Conservation (phyloP, 352 stramenopile genomes). For the Thraustochytrium sp. region DNA sequence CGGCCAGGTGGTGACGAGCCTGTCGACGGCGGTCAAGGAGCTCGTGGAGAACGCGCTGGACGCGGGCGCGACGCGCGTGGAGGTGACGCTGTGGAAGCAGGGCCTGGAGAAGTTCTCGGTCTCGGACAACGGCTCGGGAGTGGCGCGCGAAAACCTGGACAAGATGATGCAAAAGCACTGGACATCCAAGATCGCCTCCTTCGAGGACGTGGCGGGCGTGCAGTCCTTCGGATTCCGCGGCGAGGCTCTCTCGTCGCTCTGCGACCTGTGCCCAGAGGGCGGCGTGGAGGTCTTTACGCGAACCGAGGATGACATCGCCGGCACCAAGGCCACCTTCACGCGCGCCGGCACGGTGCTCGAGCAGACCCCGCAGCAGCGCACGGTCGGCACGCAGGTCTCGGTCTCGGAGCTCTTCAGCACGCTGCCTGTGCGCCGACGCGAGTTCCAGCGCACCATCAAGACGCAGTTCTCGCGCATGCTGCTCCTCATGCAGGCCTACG, state of each 20-base stretch:
- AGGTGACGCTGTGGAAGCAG: conserved; percentile 79
- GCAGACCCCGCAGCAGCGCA: conserved; percentile 50
- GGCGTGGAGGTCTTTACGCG: conserved; percentile 77
- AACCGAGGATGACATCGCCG: conserved; percentile 64
- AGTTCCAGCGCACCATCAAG: conserved; percentile 87
- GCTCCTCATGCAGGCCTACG: conserved; percentile 79
- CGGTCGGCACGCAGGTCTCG: conserved; percentile 84
- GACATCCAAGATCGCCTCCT: conserved; percentile 90
- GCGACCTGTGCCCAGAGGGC: conserved; percentile 68
- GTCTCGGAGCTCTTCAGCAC: conserved; percentile 84
- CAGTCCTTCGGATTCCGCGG: conserved; percentile 87
- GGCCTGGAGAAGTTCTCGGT: conserved; percentile 88
- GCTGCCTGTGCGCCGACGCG: conserved; percentile 80
- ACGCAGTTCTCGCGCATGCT: conserved; percentile 85
- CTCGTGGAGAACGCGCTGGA: conserved; percentile 89
- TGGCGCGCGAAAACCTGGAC: conserved; percentile 66
- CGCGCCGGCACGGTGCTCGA: conserved; percentile 57
- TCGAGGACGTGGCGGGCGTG: conserved; percentile 83
- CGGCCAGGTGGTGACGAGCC: conserved; percentile 88
- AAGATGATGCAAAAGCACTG: conserved; percentile 81
- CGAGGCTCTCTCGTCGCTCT: conserved; percentile 90
- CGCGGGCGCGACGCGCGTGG: conserved; percentile 58
- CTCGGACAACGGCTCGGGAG: conserved; percentile 84
- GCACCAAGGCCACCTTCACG: conserved; percentile 73
- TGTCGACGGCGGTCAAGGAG: conserved; percentile 93